Percentiles rank a stretch among this genome's conserved stretches.
Evolutionary conservation across 495 filamentous ascomycete genomes (phyloP).

Genomic region (Penicillium psychrofluorescens): DNA sequence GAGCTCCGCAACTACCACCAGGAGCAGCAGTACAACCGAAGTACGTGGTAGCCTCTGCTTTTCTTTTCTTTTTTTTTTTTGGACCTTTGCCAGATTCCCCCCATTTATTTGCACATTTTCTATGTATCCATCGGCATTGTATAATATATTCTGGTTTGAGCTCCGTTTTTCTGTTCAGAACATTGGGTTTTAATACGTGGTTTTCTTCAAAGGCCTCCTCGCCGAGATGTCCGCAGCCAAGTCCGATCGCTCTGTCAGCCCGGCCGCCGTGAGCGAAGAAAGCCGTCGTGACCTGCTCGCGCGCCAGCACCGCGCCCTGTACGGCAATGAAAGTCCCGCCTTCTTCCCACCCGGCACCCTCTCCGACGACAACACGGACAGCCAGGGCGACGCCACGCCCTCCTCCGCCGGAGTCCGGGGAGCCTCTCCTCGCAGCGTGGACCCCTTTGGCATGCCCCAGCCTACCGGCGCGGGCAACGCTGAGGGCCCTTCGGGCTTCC

Average conservation of each 20-base stretch:
- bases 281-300: conserved; percentile 93
- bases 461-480: conserved; percentile 24
- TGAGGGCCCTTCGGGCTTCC: conserved; percentile 43
- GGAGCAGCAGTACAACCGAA: conserved; percentile 99
- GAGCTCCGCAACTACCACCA: conserved; percentile 99
- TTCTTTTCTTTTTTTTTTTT: conserved; percentile 20
- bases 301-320: conserved; percentile 87
- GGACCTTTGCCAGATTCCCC: conserved; percentile 10
- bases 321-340: conserved; percentile 62
- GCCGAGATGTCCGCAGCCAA: conserved; percentile 78
- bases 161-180: conserved; percentile 21
- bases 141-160: conserved; percentile 40
- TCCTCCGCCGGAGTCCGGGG: conserved; percentile 46
- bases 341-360: conserved; percentile 55
- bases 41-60: conserved; percentile 55
- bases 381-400: conserved; percentile 49
- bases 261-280: conserved; percentile 86
- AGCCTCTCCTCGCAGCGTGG: conserved; percentile 55
- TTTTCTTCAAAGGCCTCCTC: conserved; percentile 59
- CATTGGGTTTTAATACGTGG: conserved; percentile 41
- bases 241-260: conserved; percentile 87
- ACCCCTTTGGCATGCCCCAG: conserved; percentile 51
- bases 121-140: conserved; percentile 39
- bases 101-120: conserved; percentile 21
- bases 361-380: conserved; percentile 55